phyloP scores from a whole-genome alignment of 2,329 filamentous ascomycete genomes.

The Aspergillus tubingensis region DNA sequence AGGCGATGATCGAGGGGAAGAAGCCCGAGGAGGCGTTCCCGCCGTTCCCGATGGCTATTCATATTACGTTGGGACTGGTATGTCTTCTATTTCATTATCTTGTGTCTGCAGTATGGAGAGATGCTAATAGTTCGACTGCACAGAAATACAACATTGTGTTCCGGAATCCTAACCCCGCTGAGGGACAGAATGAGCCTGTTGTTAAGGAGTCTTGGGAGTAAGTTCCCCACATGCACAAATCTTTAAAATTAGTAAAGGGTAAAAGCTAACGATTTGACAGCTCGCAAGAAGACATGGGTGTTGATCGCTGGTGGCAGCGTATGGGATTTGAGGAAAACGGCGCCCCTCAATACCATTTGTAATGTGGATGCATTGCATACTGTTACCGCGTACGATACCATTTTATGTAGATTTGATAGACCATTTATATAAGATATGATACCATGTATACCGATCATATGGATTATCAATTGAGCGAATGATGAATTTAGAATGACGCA shows the following conservation, averaged over 20 bases:
- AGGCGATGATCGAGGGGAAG: slow-evolving; percentile 33
- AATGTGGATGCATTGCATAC: background rate
- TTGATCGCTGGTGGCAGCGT: slow-evolving; percentile 40
- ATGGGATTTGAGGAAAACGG: slow-evolving; percentile 32
- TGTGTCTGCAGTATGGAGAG: too few relatives aligned
- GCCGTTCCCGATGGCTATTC: slow-evolving; percentile 34
- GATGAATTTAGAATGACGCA: background rate
- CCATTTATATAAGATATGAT: background rate
- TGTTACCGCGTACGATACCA: background rate
- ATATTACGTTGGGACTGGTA: slow-evolving; percentile 39
- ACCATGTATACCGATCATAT: background rate
- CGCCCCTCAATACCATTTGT: slow-evolving; percentile 39
- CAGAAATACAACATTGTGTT: slow-evolving; percentile 43
- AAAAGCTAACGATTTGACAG: slow-evolving; percentile 24
- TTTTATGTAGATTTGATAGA: background rate
- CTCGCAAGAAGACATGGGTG: slow-evolving; percentile 41
- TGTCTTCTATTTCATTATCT: slow-evolving; percentile 17
- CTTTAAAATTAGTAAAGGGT: background rate
- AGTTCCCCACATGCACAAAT: slow-evolving; percentile 11
- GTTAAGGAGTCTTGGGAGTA: slow-evolving; percentile 37
- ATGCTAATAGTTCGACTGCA: background rate
- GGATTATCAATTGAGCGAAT: background rate
- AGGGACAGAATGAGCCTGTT: slow-evolving; percentile 38
- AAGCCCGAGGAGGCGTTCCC: slow-evolving; percentile 28
- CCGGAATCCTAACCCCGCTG: slow-evolving; percentile 37